phyloP scores from a whole-genome alignment of 139 green algal genomes.

The Desmodesmus armatus region DNA sequence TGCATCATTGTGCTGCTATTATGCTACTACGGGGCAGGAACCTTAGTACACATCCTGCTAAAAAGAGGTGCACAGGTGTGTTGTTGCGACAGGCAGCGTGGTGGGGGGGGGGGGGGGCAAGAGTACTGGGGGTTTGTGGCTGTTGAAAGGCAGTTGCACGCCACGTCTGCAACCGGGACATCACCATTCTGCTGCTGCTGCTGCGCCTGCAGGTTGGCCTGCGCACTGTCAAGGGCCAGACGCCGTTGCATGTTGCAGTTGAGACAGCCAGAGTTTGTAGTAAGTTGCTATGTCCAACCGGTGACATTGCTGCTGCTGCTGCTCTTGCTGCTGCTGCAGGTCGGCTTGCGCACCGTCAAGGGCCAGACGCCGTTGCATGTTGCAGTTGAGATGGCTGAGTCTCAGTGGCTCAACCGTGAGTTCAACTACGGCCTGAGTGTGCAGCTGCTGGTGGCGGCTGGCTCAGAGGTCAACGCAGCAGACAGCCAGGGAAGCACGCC shows the following conservation, averaged over 20 bases:
- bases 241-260: constrained; percentile 44
- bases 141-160: no score
- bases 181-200: no score
- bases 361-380: constrained; percentile 47
- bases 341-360: constrained; percentile 35
- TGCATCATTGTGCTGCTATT: no score
- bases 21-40: constrained; percentile 41
- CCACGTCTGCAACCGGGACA: no score
- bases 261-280: no score
- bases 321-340: no score
- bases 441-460: constrained; percentile 43
- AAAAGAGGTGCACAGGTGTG: constrained; percentile 4
- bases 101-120: no score
- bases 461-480: constrained; percentile 17
- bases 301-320: no score
- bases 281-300: no score
- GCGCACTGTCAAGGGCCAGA: constrained; percentile 43
- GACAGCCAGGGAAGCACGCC: constrained; percentile 31
- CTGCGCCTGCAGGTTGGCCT: no score
- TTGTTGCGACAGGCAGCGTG: no score
- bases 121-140: no score
- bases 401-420: constrained; percentile 40
- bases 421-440: constrained; percentile 45
- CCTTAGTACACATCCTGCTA: constrained; percentile 37
- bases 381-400: constrained; percentile 50